Base-by-base conservation (phyloP, 2,329 filamentous ascomycete species). In the Aspergillus puulaauensis region DNA sequence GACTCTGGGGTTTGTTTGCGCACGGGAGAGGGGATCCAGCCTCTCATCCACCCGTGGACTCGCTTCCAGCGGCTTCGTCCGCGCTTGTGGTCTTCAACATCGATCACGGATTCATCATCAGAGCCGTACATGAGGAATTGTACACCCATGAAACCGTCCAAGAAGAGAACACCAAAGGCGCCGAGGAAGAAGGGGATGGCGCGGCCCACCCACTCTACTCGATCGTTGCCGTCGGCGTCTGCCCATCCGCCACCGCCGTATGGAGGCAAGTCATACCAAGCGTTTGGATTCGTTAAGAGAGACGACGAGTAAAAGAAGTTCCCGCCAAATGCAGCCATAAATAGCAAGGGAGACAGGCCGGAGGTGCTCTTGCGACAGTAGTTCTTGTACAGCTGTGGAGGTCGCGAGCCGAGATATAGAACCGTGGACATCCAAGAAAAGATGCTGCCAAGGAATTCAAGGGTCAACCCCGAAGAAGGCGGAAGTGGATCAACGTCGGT, bases 301-400 rank as follows among this genome's bases (percentile, higher is more conserved):
- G 85, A 87, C 27, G 77, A 72, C 9, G 84, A 86, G 75, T 89
- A 89, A 76, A 88, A 88, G 43, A 87, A 73, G 66, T 89, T 89
- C 3, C 86, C 86, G 65, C 82, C 83, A 69, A 89, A 89, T 3
- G 86, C 86, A 5, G 86, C 86, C 40, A 83, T 75, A 74, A 89
- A 89, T 49, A 89, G 80, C 0, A 83, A 73, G 0, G 86, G 85
- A 0, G 81, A 85, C 8, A 89, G 80, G 3, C 86, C 86, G 1
- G 85, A 79, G 11, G 86, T 88, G 44, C 84, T 87, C 66, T 83
- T 83, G 49, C 86, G 83, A 51, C 76, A 66, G 68, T 84, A 83
- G 72, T 89, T 89, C 66, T 87, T 86, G 76, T 85, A 83, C 39
- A 89, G 79, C 67, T 89, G 86, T 0, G 86, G 86, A 54, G 87